Conservation (phyloP, 192 early-diverging fungal species). For the Coemansia sp. region DNA sequence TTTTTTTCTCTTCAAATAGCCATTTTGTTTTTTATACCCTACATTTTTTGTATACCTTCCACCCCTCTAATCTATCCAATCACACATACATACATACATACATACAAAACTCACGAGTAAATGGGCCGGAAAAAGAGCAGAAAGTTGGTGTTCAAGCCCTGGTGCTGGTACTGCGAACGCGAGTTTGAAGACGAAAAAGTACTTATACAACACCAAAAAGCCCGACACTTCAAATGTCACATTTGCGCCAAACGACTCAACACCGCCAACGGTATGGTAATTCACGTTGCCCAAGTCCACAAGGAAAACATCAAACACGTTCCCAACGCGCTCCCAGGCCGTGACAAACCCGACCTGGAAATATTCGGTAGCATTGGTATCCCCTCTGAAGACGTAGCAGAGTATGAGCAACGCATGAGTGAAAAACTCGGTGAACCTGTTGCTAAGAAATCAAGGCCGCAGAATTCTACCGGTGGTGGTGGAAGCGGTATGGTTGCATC, state of each 20-base stretch:
- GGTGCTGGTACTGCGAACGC: constrained; percentile 95
- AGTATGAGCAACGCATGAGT: constrained; percentile 60
- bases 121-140: constrained; percentile 65
- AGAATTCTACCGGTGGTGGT: constrained; percentile 45
- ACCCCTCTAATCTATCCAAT: too few relatives aligned
- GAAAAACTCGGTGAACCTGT: constrained; percentile 51
- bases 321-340: constrained; percentile 79
- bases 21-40: neutral
- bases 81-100: too few relatives aligned
- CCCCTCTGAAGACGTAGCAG: constrained; percentile 74
- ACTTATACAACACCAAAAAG: constrained; percentile 88
- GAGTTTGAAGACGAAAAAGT: constrained; percentile 96
- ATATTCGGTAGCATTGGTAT: constrained; percentile 96
- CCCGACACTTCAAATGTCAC: constrained; percentile 92
- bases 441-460: constrained; percentile 47
- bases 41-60: neutral
- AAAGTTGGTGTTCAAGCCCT: constrained; percentile 66
- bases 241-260: constrained; percentile 82
- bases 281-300: constrained; percentile 92
- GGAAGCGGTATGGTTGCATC: constrained; percentile 31
- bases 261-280: constrained; percentile 85
- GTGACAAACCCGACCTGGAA: constrained; percentile 84
- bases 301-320: constrained; percentile 79
- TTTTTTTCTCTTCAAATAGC: constrained; percentile 1
- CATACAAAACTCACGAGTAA: neutral